Base-by-base conservation (phyloP, 2,329 filamentous ascomycete species). In the Aspergillus sp. region DNA sequence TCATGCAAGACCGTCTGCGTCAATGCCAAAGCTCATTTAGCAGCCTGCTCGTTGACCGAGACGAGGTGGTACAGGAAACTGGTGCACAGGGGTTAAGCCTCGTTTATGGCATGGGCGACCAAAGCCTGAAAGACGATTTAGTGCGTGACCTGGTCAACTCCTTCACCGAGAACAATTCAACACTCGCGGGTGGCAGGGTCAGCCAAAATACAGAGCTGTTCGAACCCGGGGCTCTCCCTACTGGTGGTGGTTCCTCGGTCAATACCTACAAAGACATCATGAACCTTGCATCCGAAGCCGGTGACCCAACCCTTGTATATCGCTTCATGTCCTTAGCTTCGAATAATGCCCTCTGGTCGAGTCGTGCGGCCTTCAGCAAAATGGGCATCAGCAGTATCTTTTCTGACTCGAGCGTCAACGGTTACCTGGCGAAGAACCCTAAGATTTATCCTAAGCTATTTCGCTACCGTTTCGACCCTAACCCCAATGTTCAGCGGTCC, bases 251-350 rank as follows among this genome's bases (percentile, higher is more conserved):
- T 7, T 91, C 85, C 66, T 92, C 92, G 0, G 86, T 98, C 58
- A 97, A 92, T 0, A 98, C 94, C 0, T 99, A 99, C 80, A 96
- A 96, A 73, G 95, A 99, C 71, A 98, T 99, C 66, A 90, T 99
- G 75, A 95, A 84, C 67, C 82, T 99, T 51, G 95, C 95, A n/a
- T 91, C 94, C 47, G 95, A 99, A 77, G 93, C 97, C 36, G 95
- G 95, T 10, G 94, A 99, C 70, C 94, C 95, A 60, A 93, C 90
- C 67, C 82, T 99, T n/a, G 91, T 98, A 1, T 99, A 99, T 80
- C 92, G 93, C 62, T 98, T 99, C 78, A 99, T 99, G 95, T 94
- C 93, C 0, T 83, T 99, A 66, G 95, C 95, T 2, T 92, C 92
- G 1, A 96, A 97, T 70, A 96, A 96, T 51, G 92, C 93, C 0